Base-by-base conservation (phyloP, 495 filamentous ascomycete species). In the Hyaloscypha bicolor region DNA sequence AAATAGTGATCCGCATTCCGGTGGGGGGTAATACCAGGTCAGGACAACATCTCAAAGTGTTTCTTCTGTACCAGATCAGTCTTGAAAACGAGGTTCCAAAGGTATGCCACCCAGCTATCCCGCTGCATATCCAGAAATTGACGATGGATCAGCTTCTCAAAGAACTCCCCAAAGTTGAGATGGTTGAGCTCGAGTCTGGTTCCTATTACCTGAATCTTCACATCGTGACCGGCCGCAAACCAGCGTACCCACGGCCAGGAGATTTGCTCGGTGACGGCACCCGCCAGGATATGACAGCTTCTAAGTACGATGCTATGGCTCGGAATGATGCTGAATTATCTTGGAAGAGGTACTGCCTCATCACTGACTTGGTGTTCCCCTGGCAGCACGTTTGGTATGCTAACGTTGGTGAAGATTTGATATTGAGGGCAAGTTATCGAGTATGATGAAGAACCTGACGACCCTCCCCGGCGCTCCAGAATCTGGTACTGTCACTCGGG, bases 301-400 rank as follows among this genome's bases (percentile, higher is more conserved):
- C 65, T 1, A 74, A 60, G n/a, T 74, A 74, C 58, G 61, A 74
- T 37, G 58, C 67, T n/a, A 72, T 74, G 72, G 69, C 72, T 16
- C 48, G 67, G 6, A 62, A 66, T 3, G 55, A 67, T 52, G 35
- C 48, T 2, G 72, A 66, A 53, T 48, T 33, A 8, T 60, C 56
- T 48, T 70, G 69, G 72, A 65, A 68, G 60, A 64, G 66, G 65
- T 71, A 62, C 21, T 6, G 16, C 9, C 29, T 35, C 22, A 14
- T 12, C 11, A 1, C 33, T 48, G 22, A 60, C 19, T 60, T 9
- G 4, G 33, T 60, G 31, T 19, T 42, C 9, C 3, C 32, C 25
- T 25, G 25, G 25, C 25, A 25, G 25, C 25, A 25, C 25, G 1
- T 25, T 25, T 25, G 1, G 25, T 25, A 25, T 45, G 6, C 21